Conservation (phyloP, 2,329 filamentous ascomycete species). For the Verticillium alfalfae region DNA sequence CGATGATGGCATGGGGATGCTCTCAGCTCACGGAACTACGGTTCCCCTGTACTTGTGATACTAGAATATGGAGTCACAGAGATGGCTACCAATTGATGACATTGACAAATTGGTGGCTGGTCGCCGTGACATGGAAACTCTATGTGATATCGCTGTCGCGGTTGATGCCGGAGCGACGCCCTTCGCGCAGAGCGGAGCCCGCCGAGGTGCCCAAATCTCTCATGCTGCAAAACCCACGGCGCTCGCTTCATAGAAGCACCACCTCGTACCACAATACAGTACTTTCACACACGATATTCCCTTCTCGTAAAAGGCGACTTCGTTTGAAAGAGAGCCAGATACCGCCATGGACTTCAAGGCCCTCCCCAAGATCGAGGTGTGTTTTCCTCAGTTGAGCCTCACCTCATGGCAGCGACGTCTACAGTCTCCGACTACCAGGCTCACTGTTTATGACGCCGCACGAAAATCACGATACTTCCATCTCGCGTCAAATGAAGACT, state of each 20-base stretch:
- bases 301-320: no score
- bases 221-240: not conserved
- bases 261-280: not conserved
- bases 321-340: no score
- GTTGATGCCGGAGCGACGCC: not conserved
- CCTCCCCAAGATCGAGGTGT: conserved; percentile 52
- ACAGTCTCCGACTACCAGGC: conserved; percentile 8
- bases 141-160: not conserved
- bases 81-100: not conserved
- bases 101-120: not conserved
- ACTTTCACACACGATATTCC: not conserved
- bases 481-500: conserved; percentile 9
- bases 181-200: not conserved
- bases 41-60: conserved; percentile 1
- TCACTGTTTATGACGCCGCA: not conserved
- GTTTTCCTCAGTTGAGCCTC: not conserved
- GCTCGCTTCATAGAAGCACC: no score
- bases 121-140: not conserved
- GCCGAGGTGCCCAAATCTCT: not conserved
- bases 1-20: not conserved
- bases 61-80: not conserved
- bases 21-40: not conserved
- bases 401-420: not conserved
- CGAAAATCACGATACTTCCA: not conserved
- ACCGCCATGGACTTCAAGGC: conserved; percentile 35